Evolutionary conservation across 108 stramenopile genomes (phyloP).

Genomic region (Discostella stelligeroides): DNA sequence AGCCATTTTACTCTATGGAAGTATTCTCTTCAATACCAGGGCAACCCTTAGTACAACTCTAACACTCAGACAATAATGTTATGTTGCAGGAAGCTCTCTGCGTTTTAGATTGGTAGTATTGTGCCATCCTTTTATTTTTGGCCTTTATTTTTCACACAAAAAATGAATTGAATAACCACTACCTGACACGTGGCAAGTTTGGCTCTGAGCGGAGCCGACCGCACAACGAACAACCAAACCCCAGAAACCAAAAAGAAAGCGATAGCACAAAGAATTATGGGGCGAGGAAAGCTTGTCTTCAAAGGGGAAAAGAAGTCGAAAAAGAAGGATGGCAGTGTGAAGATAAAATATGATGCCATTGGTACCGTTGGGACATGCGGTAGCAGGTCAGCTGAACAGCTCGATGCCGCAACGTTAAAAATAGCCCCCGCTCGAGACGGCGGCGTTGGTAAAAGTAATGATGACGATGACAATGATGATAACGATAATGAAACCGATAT

Average conservation of each 20-base stretch:
- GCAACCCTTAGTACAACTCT: conserved; percentile 21
- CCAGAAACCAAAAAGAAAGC: background rate
- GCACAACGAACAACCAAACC: background rate
- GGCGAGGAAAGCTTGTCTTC: conserved; percentile 73
- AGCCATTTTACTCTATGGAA: conserved; percentile 49
- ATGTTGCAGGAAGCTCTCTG: background rate
- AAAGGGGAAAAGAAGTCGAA: conserved; percentile 73
- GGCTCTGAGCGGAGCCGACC: too few species aligned
- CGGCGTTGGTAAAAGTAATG: too few species aligned
- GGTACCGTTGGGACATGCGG: background rate
- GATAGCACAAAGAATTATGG: conserved; percentile 40
- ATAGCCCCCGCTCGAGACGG: too few species aligned
- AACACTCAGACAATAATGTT: background rate
- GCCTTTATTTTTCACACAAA: too few species aligned
- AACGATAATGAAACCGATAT: background rate
- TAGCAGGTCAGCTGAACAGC: conserved; percentile 9
- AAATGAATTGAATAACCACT: too few species aligned
- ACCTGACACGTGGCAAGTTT: too few species aligned
- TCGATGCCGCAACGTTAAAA: background rate
- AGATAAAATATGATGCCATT: conserved; percentile 32
- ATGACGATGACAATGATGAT: background rate
- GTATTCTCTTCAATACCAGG: conserved; percentile 26
- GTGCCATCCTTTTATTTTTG: too few species aligned
- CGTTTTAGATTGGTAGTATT: too few species aligned
- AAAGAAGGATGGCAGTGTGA: conserved; percentile 59